Conservation (phyloP, 129 eudicot species). For the Silybum marianum region DNA sequence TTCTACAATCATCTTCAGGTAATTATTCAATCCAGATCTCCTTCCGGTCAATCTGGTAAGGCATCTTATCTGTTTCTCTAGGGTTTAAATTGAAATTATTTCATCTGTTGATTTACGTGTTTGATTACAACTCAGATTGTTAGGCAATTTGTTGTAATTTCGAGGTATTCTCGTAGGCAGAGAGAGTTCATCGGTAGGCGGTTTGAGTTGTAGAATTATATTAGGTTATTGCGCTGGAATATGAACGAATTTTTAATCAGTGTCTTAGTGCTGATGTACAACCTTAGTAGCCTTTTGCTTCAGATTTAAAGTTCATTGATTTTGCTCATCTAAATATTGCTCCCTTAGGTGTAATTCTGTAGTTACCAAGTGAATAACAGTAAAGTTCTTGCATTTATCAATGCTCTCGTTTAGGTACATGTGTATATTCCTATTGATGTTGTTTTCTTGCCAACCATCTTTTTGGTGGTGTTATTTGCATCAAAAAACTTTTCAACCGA, state of each 20-base stretch:
- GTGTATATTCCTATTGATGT: constrained; percentile 3
- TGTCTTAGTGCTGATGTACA: neutral
- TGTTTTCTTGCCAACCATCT: neutral
- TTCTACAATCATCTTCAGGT: constrained; percentile 28
- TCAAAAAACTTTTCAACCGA: constrained; percentile 1
- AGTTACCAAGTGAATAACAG: neutral
- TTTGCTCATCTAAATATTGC: neutral
- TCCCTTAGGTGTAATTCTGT: neutral
- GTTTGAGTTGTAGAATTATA: constrained; percentile 11
- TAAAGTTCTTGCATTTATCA: neutral
- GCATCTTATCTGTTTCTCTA: neutral
- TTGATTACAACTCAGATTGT: neutral
- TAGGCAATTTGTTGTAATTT: neutral
- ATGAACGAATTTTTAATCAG: constrained; percentile 5
- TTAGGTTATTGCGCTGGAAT: constrained; percentile 2
- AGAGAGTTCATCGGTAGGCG: constrained; percentile 10
- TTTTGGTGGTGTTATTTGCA: constrained; percentile 17
- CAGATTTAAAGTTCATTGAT: constrained; percentile 30
- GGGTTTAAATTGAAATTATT: constrained; percentile 3
- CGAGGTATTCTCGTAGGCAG: neutral
- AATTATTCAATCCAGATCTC: constrained; percentile 26
- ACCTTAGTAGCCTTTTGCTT: constrained; percentile 9
- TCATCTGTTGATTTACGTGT: constrained; percentile 14
- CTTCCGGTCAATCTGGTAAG: constrained; percentile 20
- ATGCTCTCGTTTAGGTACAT: neutral